Percentiles rank a stretch among this genome's conserved stretches.
These are phyloP conservation scores for Crithidia bombi DNA, from an alignment of 208 protist species.

Conservation along the genomic window DNA sequence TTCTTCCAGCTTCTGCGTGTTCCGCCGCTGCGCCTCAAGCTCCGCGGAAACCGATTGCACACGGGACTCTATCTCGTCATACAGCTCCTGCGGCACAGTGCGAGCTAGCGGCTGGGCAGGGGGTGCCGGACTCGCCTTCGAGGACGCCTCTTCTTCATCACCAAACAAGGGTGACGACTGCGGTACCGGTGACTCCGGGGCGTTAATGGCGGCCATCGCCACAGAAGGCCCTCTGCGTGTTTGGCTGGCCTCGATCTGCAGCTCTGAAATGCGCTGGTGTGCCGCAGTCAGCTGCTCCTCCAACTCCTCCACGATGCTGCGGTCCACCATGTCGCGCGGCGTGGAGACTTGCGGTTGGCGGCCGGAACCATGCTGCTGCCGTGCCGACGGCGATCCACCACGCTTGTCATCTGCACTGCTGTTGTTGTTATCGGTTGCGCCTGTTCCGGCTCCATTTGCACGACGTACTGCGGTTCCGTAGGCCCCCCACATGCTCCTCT, in stretches of 20 bases:
- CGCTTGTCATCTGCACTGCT: background rate
- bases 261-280: slow-evolving; percentile 41
- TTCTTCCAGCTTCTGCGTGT: slow-evolving; percentile 31
- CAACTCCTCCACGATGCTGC: slow-evolving; percentile 40
- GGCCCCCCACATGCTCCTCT: slow-evolving; percentile 13
- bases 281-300: slow-evolving; percentile 50
- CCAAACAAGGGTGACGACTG: background rate
- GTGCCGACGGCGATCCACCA: background rate
- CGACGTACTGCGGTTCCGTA: slow-evolving; percentile 2
- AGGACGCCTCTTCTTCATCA: background rate
- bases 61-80: slow-evolving; percentile 25
- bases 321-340: slow-evolving; percentile 28
- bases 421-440: background rate
- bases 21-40: slow-evolving; percentile 25
- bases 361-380: background rate
- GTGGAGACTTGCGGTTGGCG: slow-evolving; percentile 2
- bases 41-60: slow-evolving; percentile 20
- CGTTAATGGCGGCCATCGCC: background rate
- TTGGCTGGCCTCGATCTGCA: slow-evolving; percentile 27
- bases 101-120: background rate
- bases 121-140: background rate
- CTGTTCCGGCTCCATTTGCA: background rate
- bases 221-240: background rate
- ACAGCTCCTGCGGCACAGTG: slow-evolving; percentile 12
- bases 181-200: background rate